Percentiles rank a stretch among this genome's conserved stretches.
These are phyloP conservation scores for Salisapilia sapeloensis DNA, from an alignment of 352 stramenopile species.

Conservation along the genomic window DNA sequence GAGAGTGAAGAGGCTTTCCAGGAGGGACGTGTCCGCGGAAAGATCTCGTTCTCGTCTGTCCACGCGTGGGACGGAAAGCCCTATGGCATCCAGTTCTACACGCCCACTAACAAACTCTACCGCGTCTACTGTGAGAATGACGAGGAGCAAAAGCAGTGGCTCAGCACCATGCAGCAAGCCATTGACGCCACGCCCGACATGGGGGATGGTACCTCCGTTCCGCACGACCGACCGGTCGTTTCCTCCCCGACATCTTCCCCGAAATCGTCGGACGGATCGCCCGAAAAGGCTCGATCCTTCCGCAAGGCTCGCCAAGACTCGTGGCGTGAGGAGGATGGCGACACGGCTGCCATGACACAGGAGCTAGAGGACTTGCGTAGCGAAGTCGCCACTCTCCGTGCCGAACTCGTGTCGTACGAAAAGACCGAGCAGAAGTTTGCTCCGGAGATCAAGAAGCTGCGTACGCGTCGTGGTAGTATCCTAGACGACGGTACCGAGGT, in stretches of 20 bases:
- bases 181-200: conserved; percentile 53
- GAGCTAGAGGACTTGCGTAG: conserved; percentile 63
- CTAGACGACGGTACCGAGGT: conserved; percentile 65
- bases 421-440: conserved; percentile 66
- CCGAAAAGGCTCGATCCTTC: conserved; percentile 10
- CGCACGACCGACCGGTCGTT: conserved; percentile 49
- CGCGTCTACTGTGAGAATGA: conserved; percentile 66
- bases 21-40: conserved; percentile 53
- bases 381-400: conserved; percentile 50
- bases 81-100: conserved; percentile 80
- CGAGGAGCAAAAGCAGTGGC: conserved; percentile 49
- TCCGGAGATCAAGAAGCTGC: conserved; percentile 27
- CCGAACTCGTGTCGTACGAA: conserved; percentile 55
- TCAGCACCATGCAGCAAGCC: conserved; percentile 44
- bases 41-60: conserved; percentile 66
- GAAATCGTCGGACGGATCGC: too few relatives aligned
- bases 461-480: conserved; percentile 39
- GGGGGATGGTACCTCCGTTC: conserved; percentile 36
- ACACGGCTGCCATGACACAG: conserved; percentile 35
- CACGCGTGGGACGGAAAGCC: conserved; percentile 77
- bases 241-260: conserved; percentile 45
- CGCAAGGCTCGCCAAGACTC: conserved; percentile 41
- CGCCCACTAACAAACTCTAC: conserved; percentile 68
- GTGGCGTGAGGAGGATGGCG: conserved; percentile 61
- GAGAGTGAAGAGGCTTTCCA: conserved; percentile 54